Evolutionary conservation across 352 stramenopile species (phyloP).

Genomic region (Phytophthora quininea): DNA sequence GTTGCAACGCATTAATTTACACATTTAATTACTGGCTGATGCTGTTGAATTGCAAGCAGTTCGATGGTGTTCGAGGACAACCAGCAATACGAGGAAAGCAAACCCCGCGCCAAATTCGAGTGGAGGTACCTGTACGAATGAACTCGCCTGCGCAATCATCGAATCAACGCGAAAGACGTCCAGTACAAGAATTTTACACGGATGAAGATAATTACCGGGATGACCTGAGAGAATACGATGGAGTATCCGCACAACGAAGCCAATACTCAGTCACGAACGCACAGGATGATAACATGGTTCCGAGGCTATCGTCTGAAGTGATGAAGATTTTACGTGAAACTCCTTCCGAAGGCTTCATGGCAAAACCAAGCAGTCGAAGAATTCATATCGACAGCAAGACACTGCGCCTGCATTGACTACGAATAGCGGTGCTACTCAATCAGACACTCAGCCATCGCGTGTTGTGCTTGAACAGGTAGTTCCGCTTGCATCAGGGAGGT

Average conservation of each 20-base stretch:
- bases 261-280: no score
- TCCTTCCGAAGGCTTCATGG: no score
- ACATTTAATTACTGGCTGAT: conserved; percentile 1
- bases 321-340: no score
- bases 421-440: neutral
- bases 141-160: conserved; percentile 6
- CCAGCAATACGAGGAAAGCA: conserved; percentile 24
- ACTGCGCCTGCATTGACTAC: neutral
- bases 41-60: conserved; percentile 9
- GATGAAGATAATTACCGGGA: conserved; percentile 15
- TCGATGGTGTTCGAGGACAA: conserved; percentile 29
- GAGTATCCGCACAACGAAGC: neutral
- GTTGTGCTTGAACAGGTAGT: neutral
- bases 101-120: conserved; percentile 22
- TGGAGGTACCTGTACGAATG: conserved; percentile 30
- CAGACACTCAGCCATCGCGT: neutral
- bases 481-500: neutral
- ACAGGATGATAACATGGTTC: no score
- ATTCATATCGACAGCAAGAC: neutral
- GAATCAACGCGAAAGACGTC: conserved; percentile 4
- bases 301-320: no score
- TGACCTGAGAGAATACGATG: conserved; percentile 5
- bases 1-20: neutral
- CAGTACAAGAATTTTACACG: conserved; percentile 8
- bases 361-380: neutral